Conservation (phyloP, 495 filamentous ascomycete genomes). For the Annulohypoxylon nitens region DNA sequence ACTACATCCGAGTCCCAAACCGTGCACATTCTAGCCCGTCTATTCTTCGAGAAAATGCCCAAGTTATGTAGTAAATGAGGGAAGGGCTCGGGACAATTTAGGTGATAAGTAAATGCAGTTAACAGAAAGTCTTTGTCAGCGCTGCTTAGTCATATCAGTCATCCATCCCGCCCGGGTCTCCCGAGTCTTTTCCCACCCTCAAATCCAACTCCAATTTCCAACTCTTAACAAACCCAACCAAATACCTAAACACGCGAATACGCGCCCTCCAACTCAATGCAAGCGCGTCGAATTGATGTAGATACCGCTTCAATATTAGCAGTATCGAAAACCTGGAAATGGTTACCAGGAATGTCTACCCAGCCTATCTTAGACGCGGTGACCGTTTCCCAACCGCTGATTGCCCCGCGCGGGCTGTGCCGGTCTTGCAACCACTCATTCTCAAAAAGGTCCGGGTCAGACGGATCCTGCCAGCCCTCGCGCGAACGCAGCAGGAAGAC, state of each 20-base stretch:
- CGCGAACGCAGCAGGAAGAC: conserved; percentile 10
- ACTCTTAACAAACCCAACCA: background rate
- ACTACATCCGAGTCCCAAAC: background rate
- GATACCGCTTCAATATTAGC: conserved; percentile 2
- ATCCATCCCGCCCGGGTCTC: background rate
- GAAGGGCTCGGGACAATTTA: background rate
- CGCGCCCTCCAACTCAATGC: conserved; percentile 2
- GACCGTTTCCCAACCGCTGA: conserved; percentile 2
- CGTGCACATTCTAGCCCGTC: background rate
- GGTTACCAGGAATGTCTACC: conserved; percentile 9
- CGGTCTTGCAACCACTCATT: conserved; percentile 14
- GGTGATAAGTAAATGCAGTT: background rate
- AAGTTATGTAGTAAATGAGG: background rate
- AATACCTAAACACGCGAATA: conserved; percentile 7
- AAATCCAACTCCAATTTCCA: background rate
- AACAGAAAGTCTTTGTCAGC: no score
- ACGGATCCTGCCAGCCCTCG: conserved; percentile 7
- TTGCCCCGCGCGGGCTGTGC: background rate
- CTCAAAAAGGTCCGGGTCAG: conserved; percentile 10
- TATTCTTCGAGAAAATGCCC: background rate
- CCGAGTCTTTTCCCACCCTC: background rate
- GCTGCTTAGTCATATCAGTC: background rate
- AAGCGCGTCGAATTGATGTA: conserved; percentile 1
- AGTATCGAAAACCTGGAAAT: conserved; percentile 15
- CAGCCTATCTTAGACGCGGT: background rate